These are phyloP conservation scores for Backusella parvicylindrica DNA, from an alignment of 192 early-diverging fungal genomes.

Conservation along the genomic window DNA sequence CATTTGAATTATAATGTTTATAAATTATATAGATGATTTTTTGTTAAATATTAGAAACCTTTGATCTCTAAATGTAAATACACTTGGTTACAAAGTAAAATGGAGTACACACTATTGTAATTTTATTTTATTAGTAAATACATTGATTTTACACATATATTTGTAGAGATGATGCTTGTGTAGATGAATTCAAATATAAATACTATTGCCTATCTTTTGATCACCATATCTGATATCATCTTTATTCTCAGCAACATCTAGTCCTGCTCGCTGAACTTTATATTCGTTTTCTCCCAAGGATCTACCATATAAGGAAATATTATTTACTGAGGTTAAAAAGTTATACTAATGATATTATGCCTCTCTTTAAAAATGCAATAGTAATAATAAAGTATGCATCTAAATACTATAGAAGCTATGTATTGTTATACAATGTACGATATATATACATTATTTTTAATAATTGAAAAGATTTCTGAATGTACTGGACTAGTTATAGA, in stretches of 20 bases:
- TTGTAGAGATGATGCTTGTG: neutral
- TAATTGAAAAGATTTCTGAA: neutral
- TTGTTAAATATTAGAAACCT: neutral
- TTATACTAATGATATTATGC: neutral
- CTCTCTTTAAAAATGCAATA: neutral
- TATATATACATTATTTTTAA: neutral
- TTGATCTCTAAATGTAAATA: neutral
- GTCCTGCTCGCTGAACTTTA: neutral
- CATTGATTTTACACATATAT: neutral
- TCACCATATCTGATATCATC: neutral
- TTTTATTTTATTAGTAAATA: neutral
- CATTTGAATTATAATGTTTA: neutral
- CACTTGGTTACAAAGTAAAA: neutral
- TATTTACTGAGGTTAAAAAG: neutral
- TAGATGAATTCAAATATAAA: neutral
- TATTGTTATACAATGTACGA: too few relatives aligned
- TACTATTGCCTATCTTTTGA: neutral
- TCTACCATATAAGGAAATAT: neutral
- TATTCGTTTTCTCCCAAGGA: neutral
- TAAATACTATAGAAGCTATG: neutral
- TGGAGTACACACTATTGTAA: neutral
- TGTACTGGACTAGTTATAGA: neutral
- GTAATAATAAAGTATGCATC: neutral
- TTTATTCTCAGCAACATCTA: conserved; percentile 1
- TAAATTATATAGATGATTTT: neutral